Base-by-base conservation (phyloP, 208 protist genomes). In the Phytomonas sp. region DNA sequence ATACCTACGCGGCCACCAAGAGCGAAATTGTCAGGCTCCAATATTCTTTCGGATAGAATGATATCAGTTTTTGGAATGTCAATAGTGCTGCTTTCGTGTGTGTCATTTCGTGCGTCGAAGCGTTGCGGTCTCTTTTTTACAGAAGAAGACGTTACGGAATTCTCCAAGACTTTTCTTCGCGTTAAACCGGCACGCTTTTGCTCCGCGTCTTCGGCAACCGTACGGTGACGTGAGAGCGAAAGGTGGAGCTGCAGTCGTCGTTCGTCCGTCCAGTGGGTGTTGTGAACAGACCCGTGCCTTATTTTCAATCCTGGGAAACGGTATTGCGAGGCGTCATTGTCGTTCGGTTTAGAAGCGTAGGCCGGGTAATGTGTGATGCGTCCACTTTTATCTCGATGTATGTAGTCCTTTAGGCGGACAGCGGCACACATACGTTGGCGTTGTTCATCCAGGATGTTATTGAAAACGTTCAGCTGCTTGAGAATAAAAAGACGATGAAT, bases 191-290 rank as follows among this genome's bases (percentile, higher is more conserved):
- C 60, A 4, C 16, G 0, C 74, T 81, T 85, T n/a, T 82, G 82
- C 70, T 92, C 83, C 14, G 79, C 77, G n/a, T 81, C 71, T 63
- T 87, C 85, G 5, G 86, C 81, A 72, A 93, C 72, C 63, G 83
- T 72, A 63, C 80, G 78, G 71, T 95, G 87, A 1, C 90, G 85
- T 0, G 90, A 93, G 31, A 95, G 82, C 16, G 90, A 88, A 40
- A 95, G 84, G 56, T 95, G 90, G 45, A 95, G 74, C 75, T 95
- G 90, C 72, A 95, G 74, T 40, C 90, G 87, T 75, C 91, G 86
- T 68, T 95, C 90, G 75, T 93, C 82, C 14, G 90, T 92, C 90
- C 90, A 95, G 49, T 76, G 71, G 29, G 84, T 89, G 16, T 67
- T 42, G 29, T 78, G 83, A 65, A 79, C 74, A 14, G 69, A n/a